Evolutionary conservation across 768 basidiomycete species (phyloP).

Genomic region (Exsudoporus frostii): DNA sequence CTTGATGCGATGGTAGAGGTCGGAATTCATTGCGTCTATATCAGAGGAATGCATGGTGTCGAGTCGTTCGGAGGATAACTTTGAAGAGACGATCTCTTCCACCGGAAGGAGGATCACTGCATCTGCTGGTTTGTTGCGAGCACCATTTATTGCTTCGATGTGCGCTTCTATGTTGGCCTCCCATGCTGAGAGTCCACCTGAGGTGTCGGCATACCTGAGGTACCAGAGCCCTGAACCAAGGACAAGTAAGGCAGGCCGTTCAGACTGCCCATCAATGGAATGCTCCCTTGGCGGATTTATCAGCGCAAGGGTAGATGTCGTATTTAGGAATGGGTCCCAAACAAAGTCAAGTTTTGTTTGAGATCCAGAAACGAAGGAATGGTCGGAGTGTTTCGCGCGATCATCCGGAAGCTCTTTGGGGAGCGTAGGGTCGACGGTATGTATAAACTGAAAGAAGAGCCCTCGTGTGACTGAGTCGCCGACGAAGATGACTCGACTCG

Average conservation of each 20-base stretch:
- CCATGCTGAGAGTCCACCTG: constrained; percentile 79
- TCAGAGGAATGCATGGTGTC: constrained; percentile 71
- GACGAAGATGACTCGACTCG: constrained; percentile 65
- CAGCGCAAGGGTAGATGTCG: constrained; percentile 48
- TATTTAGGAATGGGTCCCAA: constrained; percentile 91
- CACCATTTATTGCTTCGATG: constrained; percentile 47
- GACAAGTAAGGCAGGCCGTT: constrained; percentile 65
- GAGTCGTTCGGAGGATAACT: constrained; percentile 62
- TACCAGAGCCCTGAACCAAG: constrained; percentile 90
- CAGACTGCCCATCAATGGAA: constrained; percentile 3
- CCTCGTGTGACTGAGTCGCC: constrained; percentile 83
- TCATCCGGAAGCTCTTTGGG: constrained; percentile 52
- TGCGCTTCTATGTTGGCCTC: constrained; percentile 66
- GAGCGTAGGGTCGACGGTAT: constrained; percentile 54
- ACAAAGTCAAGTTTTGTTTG: constrained; percentile 55
- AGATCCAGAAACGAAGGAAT: constrained; percentile 44
- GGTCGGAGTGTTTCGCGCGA: constrained; percentile 67
- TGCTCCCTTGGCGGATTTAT: constrained; percentile 28
- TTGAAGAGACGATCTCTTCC: constrained; percentile 62
- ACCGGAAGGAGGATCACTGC: constrained; percentile 76
- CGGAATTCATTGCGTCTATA: constrained; percentile 90
- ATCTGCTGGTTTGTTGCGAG: constrained; percentile 53
- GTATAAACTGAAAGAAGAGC: constrained; percentile 73
- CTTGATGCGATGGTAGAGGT: constrained; percentile 66
- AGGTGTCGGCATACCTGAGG: constrained; percentile 65